Percentiles rank a stretch among this genome's conserved stretches.
phyloP scores from a whole-genome alignment of 2,329 filamentous ascomycete genomes.

The Exserohilum turcica region DNA sequence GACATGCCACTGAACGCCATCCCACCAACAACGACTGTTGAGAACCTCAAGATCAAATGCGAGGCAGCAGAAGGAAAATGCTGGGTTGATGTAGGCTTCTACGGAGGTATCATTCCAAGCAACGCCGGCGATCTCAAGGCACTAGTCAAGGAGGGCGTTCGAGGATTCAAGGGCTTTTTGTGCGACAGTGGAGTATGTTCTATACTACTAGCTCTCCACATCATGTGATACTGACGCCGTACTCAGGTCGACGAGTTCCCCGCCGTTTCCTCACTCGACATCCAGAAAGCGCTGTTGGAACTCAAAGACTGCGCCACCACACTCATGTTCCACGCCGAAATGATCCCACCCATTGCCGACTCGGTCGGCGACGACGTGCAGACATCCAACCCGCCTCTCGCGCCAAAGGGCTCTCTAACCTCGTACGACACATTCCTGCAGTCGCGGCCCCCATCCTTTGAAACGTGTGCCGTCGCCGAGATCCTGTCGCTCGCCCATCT shows the following conservation, averaged over 20 bases:
- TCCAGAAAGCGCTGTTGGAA: slow-evolving; percentile 77
- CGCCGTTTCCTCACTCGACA: slow-evolving; percentile 79
- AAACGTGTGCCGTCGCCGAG: slow-evolving; percentile 86
- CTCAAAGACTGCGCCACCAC: slow-evolving; percentile 83
- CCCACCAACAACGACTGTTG: slow-evolving; percentile 89
- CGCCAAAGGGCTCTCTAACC: slow-evolving; percentile 72
- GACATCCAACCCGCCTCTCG: slow-evolving; percentile 69
- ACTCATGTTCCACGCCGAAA: slow-evolving; percentile 99
- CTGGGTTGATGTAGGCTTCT: slow-evolving; percentile 99
- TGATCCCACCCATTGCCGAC: slow-evolving; percentile 84
- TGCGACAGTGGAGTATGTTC: slow-evolving; percentile 89
- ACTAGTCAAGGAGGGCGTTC: slow-evolving; percentile 81
- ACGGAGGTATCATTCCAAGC: slow-evolving; percentile 90
- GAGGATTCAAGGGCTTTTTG: slow-evolving; percentile 96
- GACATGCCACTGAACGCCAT: slow-evolving; percentile 99
- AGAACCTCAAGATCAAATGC: slow-evolving; percentile 82
- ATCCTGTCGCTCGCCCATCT: slow-evolving; percentile 81
- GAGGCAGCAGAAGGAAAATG: slow-evolving; percentile 83
- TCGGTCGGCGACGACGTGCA: slow-evolving; percentile 81
- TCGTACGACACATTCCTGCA: slow-evolving; percentile 89
- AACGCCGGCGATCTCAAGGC: slow-evolving; percentile 80
- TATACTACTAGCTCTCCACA: background rate
- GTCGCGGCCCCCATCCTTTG: slow-evolving; percentile 85
- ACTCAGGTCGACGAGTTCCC: slow-evolving; percentile 90
- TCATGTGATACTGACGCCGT: slow-evolving; percentile 24